A percentile compares a stretch with the other conserved stretches of the same genome.
These are phyloP conservation scores for Globisporangium radiosum DNA, from an alignment of 352 stramenopile genomes.

Conservation along the genomic window DNA sequence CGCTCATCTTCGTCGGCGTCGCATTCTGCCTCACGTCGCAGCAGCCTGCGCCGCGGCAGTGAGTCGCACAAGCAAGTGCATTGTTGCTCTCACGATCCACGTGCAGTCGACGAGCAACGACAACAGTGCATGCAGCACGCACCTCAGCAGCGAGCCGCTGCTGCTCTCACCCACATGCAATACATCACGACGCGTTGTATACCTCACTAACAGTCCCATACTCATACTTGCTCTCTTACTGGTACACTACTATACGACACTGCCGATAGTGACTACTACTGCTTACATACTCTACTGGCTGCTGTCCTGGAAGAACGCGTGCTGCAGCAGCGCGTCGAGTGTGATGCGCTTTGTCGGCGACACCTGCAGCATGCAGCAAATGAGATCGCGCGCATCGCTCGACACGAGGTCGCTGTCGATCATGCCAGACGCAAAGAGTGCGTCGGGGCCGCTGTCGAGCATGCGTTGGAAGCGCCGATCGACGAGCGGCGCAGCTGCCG, in stretches of 20 bases:
- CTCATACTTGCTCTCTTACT: background rate
- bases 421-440: slow-evolving; percentile 10
- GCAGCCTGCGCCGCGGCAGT: slow-evolving; percentile 15
- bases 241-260: too few species aligned
- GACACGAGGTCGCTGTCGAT: slow-evolving; percentile 9
- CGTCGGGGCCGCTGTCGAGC: slow-evolving; percentile 13
- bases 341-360: slow-evolving; percentile 32
- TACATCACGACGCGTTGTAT: background rate
- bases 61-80: slow-evolving; percentile 1
- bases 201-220: background rate
- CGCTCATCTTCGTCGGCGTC: slow-evolving; percentile 64
- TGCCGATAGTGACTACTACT: too few species aligned
- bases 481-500: slow-evolving; percentile 19
- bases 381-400: slow-evolving; percentile 26
- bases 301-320: slow-evolving; percentile 25
- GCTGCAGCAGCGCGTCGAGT: slow-evolving; percentile 27
- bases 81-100: too few species aligned
- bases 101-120: too few species aligned
- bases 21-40: slow-evolving; percentile 57
- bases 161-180: background rate
- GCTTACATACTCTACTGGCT: too few species aligned
- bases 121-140: too few species aligned
- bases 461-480: slow-evolving; percentile 27
- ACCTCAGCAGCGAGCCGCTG: too few species aligned
- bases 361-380: slow-evolving; percentile 43